Base-by-base conservation (phyloP, 1,284 basidiomycete species). In the Cerioporus squamosus region DNA sequence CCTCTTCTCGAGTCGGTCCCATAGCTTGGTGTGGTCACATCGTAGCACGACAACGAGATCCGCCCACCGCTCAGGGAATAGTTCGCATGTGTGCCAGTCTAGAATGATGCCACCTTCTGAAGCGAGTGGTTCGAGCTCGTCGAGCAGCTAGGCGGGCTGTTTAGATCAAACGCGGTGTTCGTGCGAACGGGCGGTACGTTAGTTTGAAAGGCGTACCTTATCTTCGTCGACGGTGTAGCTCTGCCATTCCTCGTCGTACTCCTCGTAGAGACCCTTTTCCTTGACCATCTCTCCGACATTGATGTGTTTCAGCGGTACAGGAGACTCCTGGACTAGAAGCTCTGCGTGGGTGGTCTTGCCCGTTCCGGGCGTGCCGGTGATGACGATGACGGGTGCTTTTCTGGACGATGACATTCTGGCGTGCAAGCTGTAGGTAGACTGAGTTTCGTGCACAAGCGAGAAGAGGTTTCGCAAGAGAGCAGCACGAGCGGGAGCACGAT, bases 71-170 rank as follows among this genome's bases (percentile, higher is more conserved):
- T 99, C 95, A 0, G 97, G 97, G 68, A 96, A 99, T 38, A 90
- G 77, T 59, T 96, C 94, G 70, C 95, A 97, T 31, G 94, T 95
- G 74, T 99, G 97, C 93, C 97, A 98, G 74, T 99, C 97, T 26
- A 99, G 84, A 54, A 99, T 88, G 66, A 97, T 80, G 12, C 95
- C 95, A 51, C 92, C 90, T 40, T 75, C 74, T 0, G 80, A 75
- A 1, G 83, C 83, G 50, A 87, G 68, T 0, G 88, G 86, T 74
- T 98, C 95, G 36, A 98, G 79, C 72, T 94, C 90, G 72, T 98
- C 96, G 39, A 98, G 76, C 31, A 97, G 77, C 91, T 95, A 44
- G 47, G 48, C 24, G 38, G 55, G 44, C 55, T 60, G 54, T 50
- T 57, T 44, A 52, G 57, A 59, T 60, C 57, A 58, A 44, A 50